Conservation (phyloP, 176 grass and related monocot genomes). For the Dactylis glomerata region DNA sequence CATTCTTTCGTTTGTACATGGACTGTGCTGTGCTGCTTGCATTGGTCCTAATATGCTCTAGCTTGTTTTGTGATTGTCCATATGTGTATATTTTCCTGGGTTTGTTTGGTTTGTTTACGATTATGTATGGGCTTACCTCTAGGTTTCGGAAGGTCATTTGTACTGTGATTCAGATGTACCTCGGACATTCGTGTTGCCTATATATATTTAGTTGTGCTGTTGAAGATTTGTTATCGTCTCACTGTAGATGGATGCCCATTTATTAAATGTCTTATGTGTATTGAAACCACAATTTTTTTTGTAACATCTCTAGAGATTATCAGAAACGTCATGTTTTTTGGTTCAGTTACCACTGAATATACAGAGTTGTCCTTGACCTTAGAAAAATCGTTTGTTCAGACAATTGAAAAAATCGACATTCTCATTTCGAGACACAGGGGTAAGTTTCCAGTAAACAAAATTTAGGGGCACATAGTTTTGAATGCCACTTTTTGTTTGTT, state of each 20-base stretch:
- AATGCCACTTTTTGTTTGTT: too few species aligned
- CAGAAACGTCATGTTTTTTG: not conserved
- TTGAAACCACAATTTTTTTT: too few species aligned
- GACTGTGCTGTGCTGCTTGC: conserved; percentile 46
- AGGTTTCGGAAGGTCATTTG: conserved; percentile 32
- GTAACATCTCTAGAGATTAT: not conserved
- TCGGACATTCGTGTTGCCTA: conserved; percentile 13
- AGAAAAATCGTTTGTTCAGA: not conserved
- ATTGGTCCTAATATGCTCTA: conserved; percentile 35
- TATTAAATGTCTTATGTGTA: not conserved
- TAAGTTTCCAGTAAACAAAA: not conserved
- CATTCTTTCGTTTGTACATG: conserved; percentile 84
- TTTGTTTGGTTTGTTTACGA: conserved; percentile 28
- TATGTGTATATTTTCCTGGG: conserved; percentile 45
- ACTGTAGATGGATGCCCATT: not conserved
- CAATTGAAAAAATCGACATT: not conserved
- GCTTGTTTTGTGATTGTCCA: conserved; percentile 44
- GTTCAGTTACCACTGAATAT: too few species aligned
- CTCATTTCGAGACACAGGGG: not conserved
- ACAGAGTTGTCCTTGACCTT: not conserved
- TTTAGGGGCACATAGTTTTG: not conserved
- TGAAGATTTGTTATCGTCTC: not conserved
- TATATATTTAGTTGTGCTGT: conserved; percentile 23
- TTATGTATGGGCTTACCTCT: conserved; percentile 26
- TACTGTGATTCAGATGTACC: conserved; percentile 27